Conservation (phyloP, 768 basidiomycete species). For the Pulveroboletus frians region DNA sequence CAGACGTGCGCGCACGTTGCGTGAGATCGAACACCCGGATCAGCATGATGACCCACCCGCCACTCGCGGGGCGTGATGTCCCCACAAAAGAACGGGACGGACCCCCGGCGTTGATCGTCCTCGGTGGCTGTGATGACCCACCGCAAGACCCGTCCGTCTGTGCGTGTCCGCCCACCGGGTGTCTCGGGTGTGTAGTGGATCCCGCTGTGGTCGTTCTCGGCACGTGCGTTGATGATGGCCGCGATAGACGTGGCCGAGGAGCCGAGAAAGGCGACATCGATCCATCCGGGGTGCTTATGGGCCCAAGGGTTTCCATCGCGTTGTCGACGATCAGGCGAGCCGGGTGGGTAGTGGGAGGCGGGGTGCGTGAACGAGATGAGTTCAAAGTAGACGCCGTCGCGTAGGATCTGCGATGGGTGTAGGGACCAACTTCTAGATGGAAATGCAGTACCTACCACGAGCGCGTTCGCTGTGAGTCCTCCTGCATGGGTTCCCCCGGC, state of each 20-base stretch:
- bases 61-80: constrained; percentile 58
- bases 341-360: constrained; percentile 46
- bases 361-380: constrained; percentile 63
- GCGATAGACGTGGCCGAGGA: constrained; percentile 44
- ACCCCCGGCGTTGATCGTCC: constrained; percentile 24
- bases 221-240: constrained; percentile 50
- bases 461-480: constrained; percentile 59
- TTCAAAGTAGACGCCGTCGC: constrained; percentile 61
- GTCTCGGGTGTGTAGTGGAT: constrained; percentile 42
- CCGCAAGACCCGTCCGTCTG: constrained; percentile 50
- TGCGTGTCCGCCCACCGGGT: constrained; percentile 49
- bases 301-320: constrained; percentile 54
- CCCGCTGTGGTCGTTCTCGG: constrained; percentile 33
- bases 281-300: constrained; percentile 53
- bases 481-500: constrained; percentile 61
- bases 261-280: constrained; percentile 62
- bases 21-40: neutral
- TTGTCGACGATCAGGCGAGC: constrained; percentile 38
- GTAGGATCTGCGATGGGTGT: constrained; percentile 14
- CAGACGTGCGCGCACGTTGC: neutral
- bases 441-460: constrained; percentile 43
- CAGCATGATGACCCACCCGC: constrained; percentile 39
- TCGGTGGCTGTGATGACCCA: constrained; percentile 53
- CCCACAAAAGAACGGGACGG: constrained; percentile 68
- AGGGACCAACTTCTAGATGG: neutral